phyloP scores from a whole-genome alignment of 257 asterid genomes.

The Vinca minor region DNA sequence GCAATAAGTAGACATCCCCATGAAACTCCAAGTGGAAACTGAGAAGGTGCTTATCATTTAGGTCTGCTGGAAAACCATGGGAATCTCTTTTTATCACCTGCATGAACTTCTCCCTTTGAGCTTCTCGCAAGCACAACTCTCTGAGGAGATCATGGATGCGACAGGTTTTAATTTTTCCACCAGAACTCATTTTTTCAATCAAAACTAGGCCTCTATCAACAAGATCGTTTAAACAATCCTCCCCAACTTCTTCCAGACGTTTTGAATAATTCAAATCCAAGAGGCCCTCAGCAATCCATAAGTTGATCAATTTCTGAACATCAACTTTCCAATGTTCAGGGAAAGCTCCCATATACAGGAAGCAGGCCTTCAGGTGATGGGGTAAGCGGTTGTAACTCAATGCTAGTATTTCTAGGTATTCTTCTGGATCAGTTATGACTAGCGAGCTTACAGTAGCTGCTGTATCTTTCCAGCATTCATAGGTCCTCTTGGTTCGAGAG shows the following conservation, averaged over 20 bases:
- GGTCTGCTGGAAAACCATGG: conserved; percentile 19
- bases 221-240: conserved; percentile 28
- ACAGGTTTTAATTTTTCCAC: conserved; percentile 24
- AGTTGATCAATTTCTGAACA: conserved; percentile 18
- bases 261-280: neutral
- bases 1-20: neutral
- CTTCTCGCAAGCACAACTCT: conserved; percentile 25
- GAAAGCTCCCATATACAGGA: conserved; percentile 8
- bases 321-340: conserved; percentile 28
- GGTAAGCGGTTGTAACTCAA: conserved; percentile 25
- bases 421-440: neutral
- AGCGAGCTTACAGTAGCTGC: neutral
- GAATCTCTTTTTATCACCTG: too few relatives aligned
- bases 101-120: conserved; percentile 11
- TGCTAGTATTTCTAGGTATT: conserved; percentile 13
- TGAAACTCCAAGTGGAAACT: neutral
- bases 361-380: conserved; percentile 20
- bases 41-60: conserved; percentile 11
- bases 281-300: conserved; percentile 34
- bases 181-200: conserved; percentile 10
- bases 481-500: neutral
- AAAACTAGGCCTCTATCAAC: conserved; percentile 24
- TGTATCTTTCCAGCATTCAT: neutral
- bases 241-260: conserved; percentile 21
- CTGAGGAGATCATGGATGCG: conserved; percentile 28